Base-by-base conservation (phyloP, 164 flowering plant species). In the Dillenia suffruticosa region DNA sequence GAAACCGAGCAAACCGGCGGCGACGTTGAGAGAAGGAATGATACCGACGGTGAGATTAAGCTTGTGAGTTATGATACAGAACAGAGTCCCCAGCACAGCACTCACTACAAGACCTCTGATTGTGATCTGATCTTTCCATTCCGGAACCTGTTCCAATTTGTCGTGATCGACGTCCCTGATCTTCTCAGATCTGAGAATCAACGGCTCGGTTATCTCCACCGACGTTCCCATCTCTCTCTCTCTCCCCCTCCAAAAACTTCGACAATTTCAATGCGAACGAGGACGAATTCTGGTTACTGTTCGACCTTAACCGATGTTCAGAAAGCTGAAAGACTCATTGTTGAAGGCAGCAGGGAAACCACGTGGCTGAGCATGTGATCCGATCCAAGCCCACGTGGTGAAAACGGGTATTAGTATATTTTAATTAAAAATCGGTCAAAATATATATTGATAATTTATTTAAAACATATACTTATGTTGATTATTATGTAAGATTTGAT, bases 11-110 rank as follows among this genome's bases (percentile, higher is more conserved):
- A 91, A 70, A 1, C 97, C 95, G 43, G 97, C 97, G 13, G 87
- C 91, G 19, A 91, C 93, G 67, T 91, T 91, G 50, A 91, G 72
- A 3, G 93, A 87, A 8, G 97, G 97, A 17, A 88, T 84, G 55
- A 91, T 83, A 24, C 97, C 97, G 8, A 88, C 93, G 5, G 96
- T 91, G 10, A 91, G 85, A 73, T 88, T 91, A 62, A 91, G 88
- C 82, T 88, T 91, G 75, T 91, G 96, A 2, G 96, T 86, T 66
- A 91, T 88, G 64, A 91, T 73, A 66, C 91, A 91, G 76, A 91
- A 91, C 13, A 91, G 77, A 1, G 77, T 53, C 15, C 97, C 97
- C 54, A 91, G 61, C 10, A 87, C 0, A 6, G 84, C 86, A 67
- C 97, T 88, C 57, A 77, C 91, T 12, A 77, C 69, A 56, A 91